phyloP scores from a whole-genome alignment of 2,329 filamentous ascomycete genomes.

The Monilinia fructicola region DNA sequence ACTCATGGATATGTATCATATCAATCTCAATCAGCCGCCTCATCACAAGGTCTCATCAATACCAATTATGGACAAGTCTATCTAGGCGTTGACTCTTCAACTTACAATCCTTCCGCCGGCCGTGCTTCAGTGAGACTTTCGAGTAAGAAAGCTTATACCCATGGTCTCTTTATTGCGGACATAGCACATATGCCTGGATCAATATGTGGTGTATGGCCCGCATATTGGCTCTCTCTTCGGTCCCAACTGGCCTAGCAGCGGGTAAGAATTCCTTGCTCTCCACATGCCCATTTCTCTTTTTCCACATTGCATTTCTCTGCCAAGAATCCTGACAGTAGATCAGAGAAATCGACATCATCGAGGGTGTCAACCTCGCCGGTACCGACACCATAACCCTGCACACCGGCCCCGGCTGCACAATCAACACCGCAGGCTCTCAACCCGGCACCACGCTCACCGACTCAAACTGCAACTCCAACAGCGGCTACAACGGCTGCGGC shows the following conservation, averaged over 20 bases:
- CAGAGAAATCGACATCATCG: constrained; percentile 77
- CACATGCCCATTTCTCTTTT: too few relatives aligned
- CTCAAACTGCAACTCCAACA: constrained; percentile 57
- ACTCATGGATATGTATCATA: constrained; percentile 77
- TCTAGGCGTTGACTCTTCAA: constrained; percentile 67
- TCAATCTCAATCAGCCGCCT: constrained; percentile 57
- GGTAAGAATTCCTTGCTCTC: constrained; percentile 36
- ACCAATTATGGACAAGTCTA: constrained; percentile 54
- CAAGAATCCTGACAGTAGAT: neutral
- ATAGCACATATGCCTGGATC: constrained; percentile 58
- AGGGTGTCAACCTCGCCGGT: constrained; percentile 66
- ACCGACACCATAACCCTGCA: constrained; percentile 67
- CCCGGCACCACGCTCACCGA: constrained; percentile 47
- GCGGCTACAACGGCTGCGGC: constrained; percentile 57
- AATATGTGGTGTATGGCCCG: constrained; percentile 59
- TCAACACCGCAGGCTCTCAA: constrained; percentile 50
- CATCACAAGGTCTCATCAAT: constrained; percentile 50
- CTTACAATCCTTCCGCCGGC: constrained; percentile 54
- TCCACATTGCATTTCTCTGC: neutral
- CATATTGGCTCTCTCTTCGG: constrained; percentile 56
- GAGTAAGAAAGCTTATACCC: constrained; percentile 53
- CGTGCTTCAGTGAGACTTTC: constrained; percentile 69
- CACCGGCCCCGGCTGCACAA: constrained; percentile 59
- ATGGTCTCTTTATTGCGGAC: constrained; percentile 59
- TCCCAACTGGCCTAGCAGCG: constrained; percentile 63